A percentile compares a stretch with the other conserved stretches of the same genome.
phyloP scores from a whole-genome alignment of 495 filamentous ascomycete species.

The Tetracladium marchalianum region DNA sequence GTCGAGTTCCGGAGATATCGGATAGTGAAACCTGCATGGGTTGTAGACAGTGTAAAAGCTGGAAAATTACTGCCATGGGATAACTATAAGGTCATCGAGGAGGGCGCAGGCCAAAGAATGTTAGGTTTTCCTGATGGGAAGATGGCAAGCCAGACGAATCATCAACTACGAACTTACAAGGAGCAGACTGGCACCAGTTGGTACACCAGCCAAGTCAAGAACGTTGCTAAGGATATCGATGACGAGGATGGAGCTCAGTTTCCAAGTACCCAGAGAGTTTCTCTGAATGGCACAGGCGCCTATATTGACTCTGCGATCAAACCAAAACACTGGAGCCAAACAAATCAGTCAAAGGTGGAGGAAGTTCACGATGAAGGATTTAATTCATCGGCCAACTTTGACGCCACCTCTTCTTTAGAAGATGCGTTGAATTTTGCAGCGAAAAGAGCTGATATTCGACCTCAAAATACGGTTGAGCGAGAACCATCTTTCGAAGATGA shows the following conservation, averaged over 20 bases:
- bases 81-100: constrained; percentile 69
- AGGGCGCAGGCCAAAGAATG: constrained; percentile 64
- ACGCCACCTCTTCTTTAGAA: constrained; percentile 20
- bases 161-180: constrained; percentile 48
- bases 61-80: constrained; percentile 79
- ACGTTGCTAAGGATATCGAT: constrained; percentile 15
- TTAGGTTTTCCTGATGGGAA: constrained; percentile 63
- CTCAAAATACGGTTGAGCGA: not conserved
- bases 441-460: not conserved
- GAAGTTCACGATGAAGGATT: not conserved
- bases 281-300: not conserved
- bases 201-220: constrained; percentile 61
- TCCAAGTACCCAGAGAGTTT: constrained; percentile 3
- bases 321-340: no score
- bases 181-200: constrained; percentile 70
- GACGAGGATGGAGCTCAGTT: constrained; percentile 12
- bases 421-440: constrained; percentile 14
- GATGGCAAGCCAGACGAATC: constrained; percentile 55
- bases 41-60: constrained; percentile 76
- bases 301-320: not conserved
- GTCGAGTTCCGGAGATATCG: constrained; percentile 78
- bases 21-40: constrained; percentile 94
- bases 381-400: constrained; percentile 16
- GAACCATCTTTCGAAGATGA: not conserved
- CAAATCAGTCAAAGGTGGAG: no score